Evolutionary conservation across 2,329 filamentous ascomycete species (phyloP).

Genomic region (Phaeoacremonium minimum): DNA sequence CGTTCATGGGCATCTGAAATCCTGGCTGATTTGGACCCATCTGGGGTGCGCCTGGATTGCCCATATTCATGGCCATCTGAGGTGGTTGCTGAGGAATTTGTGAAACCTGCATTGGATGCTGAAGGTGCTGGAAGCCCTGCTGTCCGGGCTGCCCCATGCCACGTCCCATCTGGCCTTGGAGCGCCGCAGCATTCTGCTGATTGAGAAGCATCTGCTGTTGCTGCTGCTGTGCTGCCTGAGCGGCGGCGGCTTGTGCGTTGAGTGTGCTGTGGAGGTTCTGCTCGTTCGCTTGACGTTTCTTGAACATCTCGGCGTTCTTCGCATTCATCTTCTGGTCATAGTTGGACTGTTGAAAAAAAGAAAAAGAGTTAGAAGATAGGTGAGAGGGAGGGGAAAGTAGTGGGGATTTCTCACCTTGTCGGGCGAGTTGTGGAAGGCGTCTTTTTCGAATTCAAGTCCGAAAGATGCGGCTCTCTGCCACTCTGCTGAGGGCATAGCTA

Average conservation of each 20-base stretch:
- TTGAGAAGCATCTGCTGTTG: constrained; percentile 27
- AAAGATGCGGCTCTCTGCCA: constrained; percentile 32
- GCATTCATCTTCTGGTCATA: constrained; percentile 45
- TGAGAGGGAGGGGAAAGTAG: neutral
- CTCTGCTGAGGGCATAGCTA: constrained; percentile 38
- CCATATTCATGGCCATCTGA: constrained; percentile 34
- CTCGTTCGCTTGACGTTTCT: constrained; percentile 46
- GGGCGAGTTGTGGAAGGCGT: constrained; percentile 37
- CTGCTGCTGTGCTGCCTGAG: constrained; percentile 11
- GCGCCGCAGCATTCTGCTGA: constrained; percentile 29
- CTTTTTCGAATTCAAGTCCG: constrained; percentile 43
- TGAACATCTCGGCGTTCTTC: constrained; percentile 44
- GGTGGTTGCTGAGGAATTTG: constrained; percentile 43
- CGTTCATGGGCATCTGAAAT: constrained; percentile 28
- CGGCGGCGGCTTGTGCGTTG: constrained; percentile 24
- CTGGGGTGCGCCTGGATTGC: constrained; percentile 31
- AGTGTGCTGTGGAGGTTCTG: constrained; percentile 44
- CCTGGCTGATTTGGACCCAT: constrained; percentile 36
- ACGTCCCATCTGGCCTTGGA: constrained; percentile 47
- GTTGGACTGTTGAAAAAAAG: constrained; percentile 37
- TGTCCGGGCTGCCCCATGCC: constrained; percentile 45
- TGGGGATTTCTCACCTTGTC: constrained; percentile 37
- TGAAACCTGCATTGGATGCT: constrained; percentile 54
- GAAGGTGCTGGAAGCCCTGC: constrained; percentile 53
- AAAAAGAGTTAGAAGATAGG: constrained; percentile 14